Conservation (phyloP, 2,329 filamentous ascomycete genomes). For the Hypoxylon sp. region DNA sequence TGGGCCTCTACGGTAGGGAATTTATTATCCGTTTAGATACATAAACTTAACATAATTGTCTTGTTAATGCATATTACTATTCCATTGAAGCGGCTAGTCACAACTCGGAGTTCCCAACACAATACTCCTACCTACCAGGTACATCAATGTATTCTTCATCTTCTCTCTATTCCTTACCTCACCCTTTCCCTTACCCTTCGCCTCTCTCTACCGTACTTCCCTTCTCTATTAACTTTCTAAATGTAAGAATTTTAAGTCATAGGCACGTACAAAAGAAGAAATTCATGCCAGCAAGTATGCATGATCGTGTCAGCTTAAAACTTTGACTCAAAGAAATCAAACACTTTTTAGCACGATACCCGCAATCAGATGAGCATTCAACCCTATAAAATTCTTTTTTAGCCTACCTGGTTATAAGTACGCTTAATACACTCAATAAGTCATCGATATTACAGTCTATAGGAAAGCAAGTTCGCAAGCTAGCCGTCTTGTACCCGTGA, state of each 20-base stretch:
- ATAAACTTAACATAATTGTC: background rate
- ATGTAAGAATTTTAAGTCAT: too few relatives aligned
- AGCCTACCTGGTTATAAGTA: background rate
- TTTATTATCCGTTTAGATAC: conserved; percentile 8
- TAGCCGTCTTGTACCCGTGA: too few relatives aligned
- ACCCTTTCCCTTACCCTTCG: background rate
- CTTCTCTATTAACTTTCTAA: background rate
- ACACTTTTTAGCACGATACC: background rate
- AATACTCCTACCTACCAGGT: too few relatives aligned
- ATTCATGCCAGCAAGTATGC: too few relatives aligned
- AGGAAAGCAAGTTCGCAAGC: too few relatives aligned
- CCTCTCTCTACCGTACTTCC: background rate
- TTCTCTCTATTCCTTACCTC: too few relatives aligned
- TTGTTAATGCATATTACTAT: conserved; percentile 4
- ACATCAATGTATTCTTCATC: too few relatives aligned
- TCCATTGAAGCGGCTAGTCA: conserved; percentile 25
- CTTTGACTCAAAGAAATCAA: background rate
- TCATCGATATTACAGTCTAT: background rate
- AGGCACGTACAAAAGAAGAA: too few relatives aligned
- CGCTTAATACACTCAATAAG: background rate
- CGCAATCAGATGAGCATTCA: background rate
- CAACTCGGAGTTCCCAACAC: background rate
- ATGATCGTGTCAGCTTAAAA: background rate
- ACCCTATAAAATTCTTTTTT: background rate
- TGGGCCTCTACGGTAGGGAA: conserved; percentile 9